These are phyloP conservation scores for Mikania micrantha DNA, from an alignment of 129 eudicot genomes.

Conservation along the genomic window DNA sequence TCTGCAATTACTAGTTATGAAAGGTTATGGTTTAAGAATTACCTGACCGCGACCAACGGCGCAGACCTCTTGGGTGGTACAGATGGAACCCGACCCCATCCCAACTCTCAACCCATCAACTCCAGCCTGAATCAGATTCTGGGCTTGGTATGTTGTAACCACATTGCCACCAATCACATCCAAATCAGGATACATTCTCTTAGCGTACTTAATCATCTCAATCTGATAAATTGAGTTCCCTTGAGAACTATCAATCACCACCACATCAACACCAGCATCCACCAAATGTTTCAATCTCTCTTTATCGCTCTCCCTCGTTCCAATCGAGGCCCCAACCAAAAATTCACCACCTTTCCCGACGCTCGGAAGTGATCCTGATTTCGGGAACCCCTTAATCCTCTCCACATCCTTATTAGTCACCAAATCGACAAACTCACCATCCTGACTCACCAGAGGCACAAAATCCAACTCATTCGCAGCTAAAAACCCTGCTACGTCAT, in stretches of 20 bases:
- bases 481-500: too few relatives aligned
- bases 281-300: constrained; percentile 71
- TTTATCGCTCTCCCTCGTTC: constrained; percentile 81
- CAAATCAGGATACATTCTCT: constrained; percentile 48
- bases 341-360: constrained; percentile 54
- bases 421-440: constrained; percentile 19
- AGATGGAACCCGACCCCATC: constrained; percentile 99
- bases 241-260: constrained; percentile 86
- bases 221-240: constrained; percentile 87
- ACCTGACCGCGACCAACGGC: constrained; percentile 99
- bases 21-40: background rate
- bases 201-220: constrained; percentile 82
- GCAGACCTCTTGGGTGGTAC: constrained; percentile 95
- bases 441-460: too few relatives aligned
- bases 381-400: too few relatives aligned
- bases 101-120: constrained; percentile 96
- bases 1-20: too few relatives aligned
- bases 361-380: background rate
- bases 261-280: constrained; percentile 64
- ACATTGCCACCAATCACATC: constrained; percentile 96
- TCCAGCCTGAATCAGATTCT: constrained; percentile 83
- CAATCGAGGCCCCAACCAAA: constrained; percentile 77
- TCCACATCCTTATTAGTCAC: too few relatives aligned
- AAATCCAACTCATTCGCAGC: background rate
- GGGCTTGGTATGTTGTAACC: constrained; percentile 76